Base-by-base conservation (phyloP, 1,284 basidiomycete species). In the Boletus albobrunnescens region DNA sequence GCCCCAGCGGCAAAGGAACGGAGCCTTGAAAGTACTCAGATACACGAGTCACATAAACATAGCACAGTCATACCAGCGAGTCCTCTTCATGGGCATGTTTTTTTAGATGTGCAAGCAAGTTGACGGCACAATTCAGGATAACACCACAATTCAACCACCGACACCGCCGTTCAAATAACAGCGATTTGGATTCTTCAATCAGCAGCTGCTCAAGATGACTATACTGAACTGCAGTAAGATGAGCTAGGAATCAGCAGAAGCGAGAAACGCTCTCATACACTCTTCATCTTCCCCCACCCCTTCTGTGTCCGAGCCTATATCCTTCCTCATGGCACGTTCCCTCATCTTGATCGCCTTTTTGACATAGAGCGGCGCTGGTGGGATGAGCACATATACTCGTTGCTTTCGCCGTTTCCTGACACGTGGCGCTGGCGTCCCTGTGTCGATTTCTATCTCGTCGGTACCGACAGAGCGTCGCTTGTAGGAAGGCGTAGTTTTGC, bases 81-180 rank as follows among this genome's bases (percentile, higher is more conserved):
- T 60, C 58, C 43, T 60, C 58, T 37, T 70, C 67, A 8, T 51
- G 45, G 30, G 63, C 67, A 62, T 87, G 84, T 27, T 56, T 54
- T 43, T 67, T 69, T 28, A 82, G 60, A 67, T 87, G 84, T 17
- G 63, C 59, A 31, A 73, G 61, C 44, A 86, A 61, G 43, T 68
- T 70, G 38, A 72, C 67, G 4, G 69, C 66, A 36, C 77, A 79
- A 56, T 82, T 83, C 55, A 85, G 58, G 17, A 78, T 56, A 38
- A 69, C 70, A 47, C 69, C 67, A 60, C 85, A 88, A 27, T 71
- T 70, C 46, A 62, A 64, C 85, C 86, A 88, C 53, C 68, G 69
- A 64, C 84, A 88, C 12, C 58, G 67, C 30, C 68, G 63, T 50
- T 71, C 69, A 47, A 68, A 68, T 42, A 84, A 55, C 50, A 78